Evolutionary conservation across 163 green algal genomes (phyloP), one percentile per base, ranked within the genome.

Genomic region (Scenedesmus sp.): DNA sequence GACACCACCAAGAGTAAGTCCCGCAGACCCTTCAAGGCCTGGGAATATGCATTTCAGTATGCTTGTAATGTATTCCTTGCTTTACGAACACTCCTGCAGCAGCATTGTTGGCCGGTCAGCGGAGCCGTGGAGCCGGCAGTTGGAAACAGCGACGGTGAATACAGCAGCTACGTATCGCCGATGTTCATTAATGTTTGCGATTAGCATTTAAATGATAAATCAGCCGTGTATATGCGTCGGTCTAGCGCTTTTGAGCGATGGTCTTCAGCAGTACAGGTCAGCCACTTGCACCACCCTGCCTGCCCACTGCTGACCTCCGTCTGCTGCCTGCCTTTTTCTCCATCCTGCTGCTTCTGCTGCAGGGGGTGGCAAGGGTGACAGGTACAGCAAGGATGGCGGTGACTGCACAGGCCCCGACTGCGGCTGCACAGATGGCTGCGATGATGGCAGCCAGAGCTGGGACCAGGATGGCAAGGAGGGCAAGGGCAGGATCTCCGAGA

Each of bases 401-500:
- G 8, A 23, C 55, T 54, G 34, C 34, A 46, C 34, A 46, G 34
- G 34, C 34, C 34, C 34, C 34, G 34, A 46, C 34, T 46, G 34
- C 34, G 34, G 34, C 13, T 52, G 83, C 20, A 54, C 76, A 56
- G 76, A 34, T 26, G 66, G 12, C 4, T 15, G 5, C 10, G 10
- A 34, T 34, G 5, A 4, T 8, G 46, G 15, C 15, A 23, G 2
- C 26, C 18, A 57, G 3, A 85, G 46, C 46, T 34, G 13, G 34
- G 77, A 81, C 55, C 26, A 76, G 67, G 86, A 79, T 18, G 74
- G 67, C 57, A 84, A 90, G 26, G 67, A 83, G 9, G 64, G 23
- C 52, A 26, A 26, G 5, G 86, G 86, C 67, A 83, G 67, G 67
- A 90, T 90, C 70, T 76, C 67, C 20, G 18, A 84, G 54, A 90